Evolutionary conservation across 2,329 filamentous ascomycete species (phyloP).

Genomic region (Cadophora sp.): DNA sequence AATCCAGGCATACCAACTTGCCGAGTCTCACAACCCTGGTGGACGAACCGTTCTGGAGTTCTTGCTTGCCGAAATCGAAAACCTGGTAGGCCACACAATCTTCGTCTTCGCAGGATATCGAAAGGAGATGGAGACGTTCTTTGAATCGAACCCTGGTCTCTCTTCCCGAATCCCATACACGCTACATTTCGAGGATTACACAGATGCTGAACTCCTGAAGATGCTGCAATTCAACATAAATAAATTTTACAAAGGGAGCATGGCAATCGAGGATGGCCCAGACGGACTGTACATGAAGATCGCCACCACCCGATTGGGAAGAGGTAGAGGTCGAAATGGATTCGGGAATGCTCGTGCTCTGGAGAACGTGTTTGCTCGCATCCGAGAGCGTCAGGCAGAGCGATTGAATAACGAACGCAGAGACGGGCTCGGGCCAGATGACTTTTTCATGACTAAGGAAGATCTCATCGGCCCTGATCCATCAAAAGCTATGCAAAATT

Average conservation of each 20-base stretch:
- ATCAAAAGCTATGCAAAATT: conserved; percentile 56
- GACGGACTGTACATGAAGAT: conserved; percentile 70
- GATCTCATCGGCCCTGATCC: conserved; percentile 78
- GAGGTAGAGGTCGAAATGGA: conserved; percentile 66
- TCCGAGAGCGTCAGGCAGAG: conserved; percentile 64
- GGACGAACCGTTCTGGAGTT: conserved; percentile 72
- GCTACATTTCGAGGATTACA: conserved; percentile 74
- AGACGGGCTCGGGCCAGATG: conserved; percentile 53
- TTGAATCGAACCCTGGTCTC: conserved; percentile 75
- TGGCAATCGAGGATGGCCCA: conserved; percentile 65
- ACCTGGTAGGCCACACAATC: conserved; percentile 70
- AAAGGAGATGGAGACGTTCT: conserved; percentile 79
- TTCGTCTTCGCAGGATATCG: conserved; percentile 78
- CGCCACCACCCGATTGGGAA: conserved; percentile 64
- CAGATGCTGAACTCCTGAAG: conserved; percentile 65
- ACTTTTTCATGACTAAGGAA: conserved; percentile 66
- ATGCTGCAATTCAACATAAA: conserved; percentile 65
- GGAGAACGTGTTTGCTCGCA: conserved; percentile 63
- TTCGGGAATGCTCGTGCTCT: conserved; percentile 78
- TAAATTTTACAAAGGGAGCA: conserved; percentile 58
- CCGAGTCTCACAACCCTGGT: conserved; percentile 61
- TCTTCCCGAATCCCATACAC: conserved; percentile 71
- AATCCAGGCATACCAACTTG: conserved; percentile 72
- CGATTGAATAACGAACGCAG: conserved; percentile 59
- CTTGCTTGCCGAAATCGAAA: conserved; percentile 75